These are phyloP conservation scores for Tetrahymena thermophila DNA, from an alignment of 73 alveolate species.

Conservation along the genomic window DNA sequence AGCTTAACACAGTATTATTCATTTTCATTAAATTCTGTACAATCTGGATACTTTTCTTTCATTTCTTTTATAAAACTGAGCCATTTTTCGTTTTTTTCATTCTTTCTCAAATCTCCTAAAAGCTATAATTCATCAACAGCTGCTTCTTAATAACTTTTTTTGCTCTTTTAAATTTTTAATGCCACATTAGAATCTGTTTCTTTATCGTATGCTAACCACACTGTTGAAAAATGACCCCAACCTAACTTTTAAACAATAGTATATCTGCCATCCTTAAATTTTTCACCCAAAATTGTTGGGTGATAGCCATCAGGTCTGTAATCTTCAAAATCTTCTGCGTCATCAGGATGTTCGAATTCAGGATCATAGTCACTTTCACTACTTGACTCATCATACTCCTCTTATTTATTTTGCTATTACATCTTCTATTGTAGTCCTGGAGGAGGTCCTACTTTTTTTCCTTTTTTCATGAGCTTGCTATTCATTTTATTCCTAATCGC, in stretches of 20 bases:
- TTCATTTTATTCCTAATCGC: background rate
- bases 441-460: background rate
- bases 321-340: constrained; percentile 45
- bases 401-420: background rate
- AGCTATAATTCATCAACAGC: constrained; percentile 58
- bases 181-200: constrained; percentile 74
- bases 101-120: constrained; percentile 18
- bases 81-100: constrained; percentile 29
- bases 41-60: constrained; percentile 4
- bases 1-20: constrained; percentile 47
- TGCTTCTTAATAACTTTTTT: constrained; percentile 68
- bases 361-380: constrained; percentile 71
- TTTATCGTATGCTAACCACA: constrained; percentile 45
- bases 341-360: constrained; percentile 15
- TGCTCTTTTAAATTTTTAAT: constrained; percentile 75
- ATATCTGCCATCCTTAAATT: constrained; percentile 39
- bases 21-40: background rate
- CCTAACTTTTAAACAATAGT: constrained; percentile 35
- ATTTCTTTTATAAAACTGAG: constrained; percentile 6
- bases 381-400: background rate
- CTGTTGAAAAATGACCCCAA: constrained; percentile 61
- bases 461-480: background rate
- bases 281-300: constrained; percentile 30
- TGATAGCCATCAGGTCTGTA: constrained; percentile 42
- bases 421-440: background rate